Base-by-base conservation (phyloP, 768 basidiomycete species). In the Rubroboletus satanas region DNA sequence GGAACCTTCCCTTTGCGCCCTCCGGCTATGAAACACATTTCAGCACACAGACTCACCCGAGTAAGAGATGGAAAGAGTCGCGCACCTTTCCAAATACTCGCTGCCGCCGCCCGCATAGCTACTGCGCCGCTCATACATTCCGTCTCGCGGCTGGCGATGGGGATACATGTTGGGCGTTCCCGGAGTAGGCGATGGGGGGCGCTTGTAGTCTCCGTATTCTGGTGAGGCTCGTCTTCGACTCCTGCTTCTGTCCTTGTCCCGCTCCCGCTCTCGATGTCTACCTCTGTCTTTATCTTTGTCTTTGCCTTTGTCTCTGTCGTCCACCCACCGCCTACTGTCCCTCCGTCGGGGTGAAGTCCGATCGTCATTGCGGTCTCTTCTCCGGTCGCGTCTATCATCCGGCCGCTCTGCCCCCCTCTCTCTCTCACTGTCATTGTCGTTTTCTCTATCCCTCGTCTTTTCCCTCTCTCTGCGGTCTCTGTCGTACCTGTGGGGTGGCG, bases 71-170 rank as follows among this genome's bases (percentile, higher is more conserved):
- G 7, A 18, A 17, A 28, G 15, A 31, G 6, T 9, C 12, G 70
- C 79, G 50, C 58, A 89, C 90, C 83, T 82, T 57, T 91, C 88
- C 69, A 91, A 67, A 57, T 78, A 90, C 52, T 89, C 85, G 12
- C 55, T 60, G 5, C 67, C 49, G 8, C 71, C 69, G 3, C 69
- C 70, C 31, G 67, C 58, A 18, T 72, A 71, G 15, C 68, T 73
- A 44, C 68, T 59, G 5, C 64, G 61, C 54, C 71, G 66, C 28
- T 56, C 62, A 35, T 62, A 51, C 31, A 4, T 6, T 2, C 29
- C 55, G 21, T 65, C 56, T 32, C 58, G 56, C 6, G 53, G 35
- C 42, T 63, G 64, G 18, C 77, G 72, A 43, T 62, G 66, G 6
- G 80, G 76, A 61, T 86, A 85, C 83, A 86, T 83, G 64, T 77